Conservation (phyloP, 805 yeast genomes). For the baker's yeast (Saccharomyces cerevisiae) region DNA sequence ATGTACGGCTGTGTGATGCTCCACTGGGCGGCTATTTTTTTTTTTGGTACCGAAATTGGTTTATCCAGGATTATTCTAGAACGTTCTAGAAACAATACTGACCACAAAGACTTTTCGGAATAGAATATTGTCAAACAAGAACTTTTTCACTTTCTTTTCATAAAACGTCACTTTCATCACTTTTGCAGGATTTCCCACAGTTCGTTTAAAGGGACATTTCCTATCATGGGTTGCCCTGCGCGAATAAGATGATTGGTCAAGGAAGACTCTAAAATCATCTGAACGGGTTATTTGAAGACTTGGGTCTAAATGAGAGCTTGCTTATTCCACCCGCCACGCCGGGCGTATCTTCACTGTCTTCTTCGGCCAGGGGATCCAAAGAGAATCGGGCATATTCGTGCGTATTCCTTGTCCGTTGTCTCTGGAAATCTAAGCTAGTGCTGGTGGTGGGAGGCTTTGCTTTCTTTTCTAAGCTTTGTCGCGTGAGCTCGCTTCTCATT, state of each 20-base stretch:
- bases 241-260: background rate
- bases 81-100: background rate
- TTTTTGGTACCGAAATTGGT: no score
- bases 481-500: slow-evolving; percentile 1
- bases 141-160: no score
- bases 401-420: slow-evolving; percentile 5
- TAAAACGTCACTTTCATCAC: background rate
- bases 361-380: slow-evolving; percentile 25
- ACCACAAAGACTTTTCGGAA: no score
- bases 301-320: background rate
- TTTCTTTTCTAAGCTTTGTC: slow-evolving; percentile 1
- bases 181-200: background rate
- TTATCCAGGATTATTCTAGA: no score
- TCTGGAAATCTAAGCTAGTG: slow-evolving; percentile 14
- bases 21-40: background rate
- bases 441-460: background rate
- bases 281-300: background rate
- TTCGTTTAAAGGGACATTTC: background rate
- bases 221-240: background rate
- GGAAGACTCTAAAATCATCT: background rate
- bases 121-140: no score
- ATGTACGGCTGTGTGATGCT: background rate
- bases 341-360: slow-evolving; percentile 7
- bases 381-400: slow-evolving; percentile 5
- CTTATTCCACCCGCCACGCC: background rate